These are phyloP conservation scores for Betula pendula DNA, from an alignment of 306 rosid species.

Conservation along the genomic window DNA sequence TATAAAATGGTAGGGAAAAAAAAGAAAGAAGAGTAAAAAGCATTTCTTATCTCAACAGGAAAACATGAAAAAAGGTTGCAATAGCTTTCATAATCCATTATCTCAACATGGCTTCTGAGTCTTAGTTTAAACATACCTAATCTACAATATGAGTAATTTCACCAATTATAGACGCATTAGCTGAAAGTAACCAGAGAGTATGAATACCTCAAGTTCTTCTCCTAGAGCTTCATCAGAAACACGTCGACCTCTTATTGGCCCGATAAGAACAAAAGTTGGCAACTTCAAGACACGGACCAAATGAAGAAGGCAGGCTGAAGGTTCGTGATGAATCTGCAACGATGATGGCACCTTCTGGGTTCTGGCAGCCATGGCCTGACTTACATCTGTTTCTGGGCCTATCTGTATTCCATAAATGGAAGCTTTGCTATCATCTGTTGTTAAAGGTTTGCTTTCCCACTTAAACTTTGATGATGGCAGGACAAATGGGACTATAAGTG, in stretches of 20 bases:
- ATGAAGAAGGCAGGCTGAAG: slow-evolving; percentile 68
- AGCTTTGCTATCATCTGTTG: slow-evolving; percentile 28
- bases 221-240: slow-evolving; percentile 40
- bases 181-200: slow-evolving; percentile 11
- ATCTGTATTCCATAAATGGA: slow-evolving; percentile 48
- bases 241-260: slow-evolving; percentile 36
- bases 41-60: not conserved
- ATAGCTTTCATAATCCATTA: not conserved
- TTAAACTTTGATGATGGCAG: slow-evolving; percentile 61
- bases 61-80: not conserved
- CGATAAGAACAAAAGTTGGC: slow-evolving; percentile 61
- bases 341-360: slow-evolving; percentile 54
- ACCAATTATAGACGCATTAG: not conserved
- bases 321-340: slow-evolving; percentile 59
- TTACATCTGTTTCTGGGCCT: slow-evolving; percentile 58
- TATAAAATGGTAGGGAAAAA: not conserved
- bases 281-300: slow-evolving; percentile 53
- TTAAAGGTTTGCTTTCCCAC: slow-evolving; percentile 42
- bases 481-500: slow-evolving; percentile 59
- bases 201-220: slow-evolving; percentile 54
- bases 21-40: not conserved
- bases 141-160: not conserved
- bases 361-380: slow-evolving; percentile 37
- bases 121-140: not conserved
- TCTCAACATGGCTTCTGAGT: slow-evolving; percentile 9